Base-by-base conservation (phyloP, 441 rosid species). In the Eruca vesicaria region DNA sequence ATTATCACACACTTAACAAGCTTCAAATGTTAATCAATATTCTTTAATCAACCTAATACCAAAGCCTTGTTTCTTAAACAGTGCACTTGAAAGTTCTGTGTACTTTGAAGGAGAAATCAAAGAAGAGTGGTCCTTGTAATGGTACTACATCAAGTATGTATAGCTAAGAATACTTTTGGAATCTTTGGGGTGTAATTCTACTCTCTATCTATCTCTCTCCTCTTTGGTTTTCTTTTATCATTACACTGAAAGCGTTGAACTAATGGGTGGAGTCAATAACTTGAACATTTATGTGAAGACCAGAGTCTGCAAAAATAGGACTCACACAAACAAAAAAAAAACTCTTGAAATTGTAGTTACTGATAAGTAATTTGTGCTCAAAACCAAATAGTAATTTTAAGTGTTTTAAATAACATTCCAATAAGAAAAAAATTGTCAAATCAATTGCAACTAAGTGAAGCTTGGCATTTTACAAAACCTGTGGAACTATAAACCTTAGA, bases 91-190 rank as follows among this genome's bases (percentile, higher is more conserved):
- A 53, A 63, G 29, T 23, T 48, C 5, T 57, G 7, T 70, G 70
- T 65, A 71, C 63, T 71, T 59, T n/a, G 69, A 60, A 71, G 62
- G 72, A 77, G 80, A 77, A 35, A 45, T 66, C 63, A 77, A 71
- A 71, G 73, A 77, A 33, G 56, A 72, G 69, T 72, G 75, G 80
- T 77, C 76, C 71, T 48, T 48, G 12, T 12, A 45, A 26, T 12
- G 50, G 72, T 65, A 65, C 58, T 58, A 58, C 53, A 68, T 29
- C 28, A 56, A 69, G 71, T 70, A 65, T 77, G 72, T 65, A 71
- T 65, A 65, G 71, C 72, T 57, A 70, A 70, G 71, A 70, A 70
- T 69, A 38, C 55, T 38, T 6, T 69, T 57, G 65, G 38, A 38
- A 36, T 58, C 65, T 56, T 68, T n/a, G 72, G 72, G 28, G 14